These are phyloP conservation scores for Mycena belliarum DNA, from an alignment of 768 basidiomycete genomes.

Conservation along the genomic window DNA sequence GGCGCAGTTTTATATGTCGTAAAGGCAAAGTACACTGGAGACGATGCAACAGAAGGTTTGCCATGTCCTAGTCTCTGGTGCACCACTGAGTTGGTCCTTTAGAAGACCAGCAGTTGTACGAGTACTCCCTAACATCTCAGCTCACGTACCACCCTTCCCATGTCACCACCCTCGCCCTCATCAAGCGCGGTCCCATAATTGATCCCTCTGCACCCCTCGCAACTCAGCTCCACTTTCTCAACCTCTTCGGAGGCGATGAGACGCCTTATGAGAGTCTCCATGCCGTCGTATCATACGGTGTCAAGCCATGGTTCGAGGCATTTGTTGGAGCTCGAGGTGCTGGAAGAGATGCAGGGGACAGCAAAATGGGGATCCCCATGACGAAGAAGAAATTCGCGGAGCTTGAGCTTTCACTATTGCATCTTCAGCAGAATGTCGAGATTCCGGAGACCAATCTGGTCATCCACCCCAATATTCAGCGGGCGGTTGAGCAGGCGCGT, in stretches of 20 bases:
- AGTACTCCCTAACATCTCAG: slow-evolving; percentile 69
- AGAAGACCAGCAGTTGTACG: slow-evolving; percentile 72
- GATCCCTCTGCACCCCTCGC: slow-evolving; percentile 81
- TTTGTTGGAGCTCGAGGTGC: slow-evolving; percentile 84
- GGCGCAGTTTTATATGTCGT: slow-evolving; percentile 82
- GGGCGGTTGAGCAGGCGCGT: slow-evolving; percentile 74
- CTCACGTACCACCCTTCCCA: slow-evolving; percentile 80
- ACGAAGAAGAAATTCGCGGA: slow-evolving; percentile 99
- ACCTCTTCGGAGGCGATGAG: slow-evolving; percentile 85
- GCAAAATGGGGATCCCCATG: slow-evolving; percentile 95
- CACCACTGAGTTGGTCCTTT: slow-evolving; percentile 17
- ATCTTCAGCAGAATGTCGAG: slow-evolving; percentile 98
- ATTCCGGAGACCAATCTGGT: slow-evolving; percentile 95
- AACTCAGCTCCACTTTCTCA: slow-evolving; percentile 87
- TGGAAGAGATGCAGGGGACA: slow-evolving; percentile 71
- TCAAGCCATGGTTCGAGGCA: slow-evolving; percentile 98
- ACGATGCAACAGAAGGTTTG: slow-evolving; percentile 74
- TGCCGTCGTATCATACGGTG: slow-evolving; percentile 90
- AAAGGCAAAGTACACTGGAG: slow-evolving; percentile 47
- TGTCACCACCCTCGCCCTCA: slow-evolving; percentile 87
- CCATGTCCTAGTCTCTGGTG: slow-evolving; percentile 9
- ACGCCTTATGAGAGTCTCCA: slow-evolving; percentile 96
- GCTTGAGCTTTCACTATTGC: slow-evolving; percentile 88
- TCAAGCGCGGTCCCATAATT: slow-evolving; percentile 85
- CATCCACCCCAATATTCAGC: slow-evolving; percentile 87